phyloP scores from a whole-genome alignment of 768 basidiomycete species.

The Mrakia gelida region DNA sequence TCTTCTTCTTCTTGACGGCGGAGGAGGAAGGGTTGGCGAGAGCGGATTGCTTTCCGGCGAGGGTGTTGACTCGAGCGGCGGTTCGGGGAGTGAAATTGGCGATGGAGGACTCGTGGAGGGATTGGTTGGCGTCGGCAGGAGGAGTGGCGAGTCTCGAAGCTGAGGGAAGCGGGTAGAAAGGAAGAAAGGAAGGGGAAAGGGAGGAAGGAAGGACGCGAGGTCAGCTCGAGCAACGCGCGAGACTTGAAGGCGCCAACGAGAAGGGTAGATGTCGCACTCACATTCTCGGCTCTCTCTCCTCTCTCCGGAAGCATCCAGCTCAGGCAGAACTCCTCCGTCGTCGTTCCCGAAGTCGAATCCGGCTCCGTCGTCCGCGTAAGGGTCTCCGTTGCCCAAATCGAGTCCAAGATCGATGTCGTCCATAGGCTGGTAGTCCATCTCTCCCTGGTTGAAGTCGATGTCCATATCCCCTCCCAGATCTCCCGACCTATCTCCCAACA shows the following conservation, averaged over 20 bases:
- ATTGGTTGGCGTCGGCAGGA: constrained; percentile 66
- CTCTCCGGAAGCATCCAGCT: constrained; percentile 55
- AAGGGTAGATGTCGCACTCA: constrained; percentile 34
- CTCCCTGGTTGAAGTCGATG: constrained; percentile 63
- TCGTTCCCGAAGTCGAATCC: constrained; percentile 34
- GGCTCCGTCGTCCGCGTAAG: constrained; percentile 50
- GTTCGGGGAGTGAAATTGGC: constrained; percentile 49
- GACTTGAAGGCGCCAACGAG: background rate
- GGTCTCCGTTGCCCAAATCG: constrained; percentile 48
- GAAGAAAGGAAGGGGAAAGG: constrained; percentile 50
- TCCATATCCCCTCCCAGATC: constrained; percentile 19
- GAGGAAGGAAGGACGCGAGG: constrained; percentile 1
- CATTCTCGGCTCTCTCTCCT: constrained; percentile 53
- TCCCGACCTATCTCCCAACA: constrained; percentile 15
- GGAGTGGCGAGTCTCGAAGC: constrained; percentile 18
- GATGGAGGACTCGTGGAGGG: constrained; percentile 65
- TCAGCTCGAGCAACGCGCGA: background rate
- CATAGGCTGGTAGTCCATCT: constrained; percentile 67
- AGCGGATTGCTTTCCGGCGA: constrained; percentile 39
- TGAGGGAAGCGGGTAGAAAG: constrained; percentile 48
- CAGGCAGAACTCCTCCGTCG: constrained; percentile 43
- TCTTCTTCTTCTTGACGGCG: constrained; percentile 61
- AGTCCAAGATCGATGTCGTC: constrained; percentile 60
- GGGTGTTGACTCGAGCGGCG: constrained; percentile 44
- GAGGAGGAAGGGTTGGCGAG: constrained; percentile 49